Percentiles rank a stretch among this genome's conserved stretches.
Conservation (phyloP, 331 rosid species). For the Quercus phellos region DNA sequence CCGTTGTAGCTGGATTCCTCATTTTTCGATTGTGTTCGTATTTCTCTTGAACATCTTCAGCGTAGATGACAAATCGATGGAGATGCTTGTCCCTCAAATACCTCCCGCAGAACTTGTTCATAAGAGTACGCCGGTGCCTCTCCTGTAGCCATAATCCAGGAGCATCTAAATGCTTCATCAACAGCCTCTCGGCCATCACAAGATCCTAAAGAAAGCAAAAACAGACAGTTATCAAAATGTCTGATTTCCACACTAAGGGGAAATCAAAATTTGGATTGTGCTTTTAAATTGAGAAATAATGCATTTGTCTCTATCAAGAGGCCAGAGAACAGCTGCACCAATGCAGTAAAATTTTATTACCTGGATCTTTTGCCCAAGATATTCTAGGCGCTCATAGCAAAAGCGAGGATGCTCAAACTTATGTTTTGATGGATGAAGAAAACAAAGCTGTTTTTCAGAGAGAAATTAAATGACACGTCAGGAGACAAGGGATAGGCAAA, state of each 20-base stretch:
- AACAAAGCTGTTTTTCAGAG: slow-evolving; percentile 59
- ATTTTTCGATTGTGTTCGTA: slow-evolving; percentile 73
- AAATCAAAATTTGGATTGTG: slow-evolving; percentile 1
- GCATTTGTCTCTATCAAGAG: not conserved
- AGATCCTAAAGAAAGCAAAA: slow-evolving; percentile 49
- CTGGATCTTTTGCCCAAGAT: slow-evolving; percentile 92
- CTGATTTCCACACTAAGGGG: not conserved
- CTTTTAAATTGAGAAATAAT: not conserved
- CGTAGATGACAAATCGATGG: slow-evolving; percentile 52
- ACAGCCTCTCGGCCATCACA: slow-evolving; percentile 89
- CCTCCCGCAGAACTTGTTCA: slow-evolving; percentile 89
- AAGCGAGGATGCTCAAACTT: slow-evolving; percentile 96
- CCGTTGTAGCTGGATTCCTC: slow-evolving; percentile 78
- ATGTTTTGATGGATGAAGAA: slow-evolving; percentile 89
- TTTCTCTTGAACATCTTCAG: slow-evolving; percentile 57
- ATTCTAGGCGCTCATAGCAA: slow-evolving; percentile 88
- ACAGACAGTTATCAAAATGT: not conserved
- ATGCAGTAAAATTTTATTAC: slow-evolving; percentile 33
- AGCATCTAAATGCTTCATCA: slow-evolving; percentile 97
- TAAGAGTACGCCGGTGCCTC: slow-evolving; percentile 74
- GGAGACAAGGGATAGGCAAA: slow-evolving; percentile 11
- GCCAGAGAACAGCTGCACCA: slow-evolving; percentile 8
- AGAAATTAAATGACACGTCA: slow-evolving; percentile 15
- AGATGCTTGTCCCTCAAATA: slow-evolving; percentile 79
- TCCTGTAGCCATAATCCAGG: slow-evolving; percentile 88